Conservation (phyloP, 768 basidiomycete genomes). For the Cyclocybe cylindracea region DNA sequence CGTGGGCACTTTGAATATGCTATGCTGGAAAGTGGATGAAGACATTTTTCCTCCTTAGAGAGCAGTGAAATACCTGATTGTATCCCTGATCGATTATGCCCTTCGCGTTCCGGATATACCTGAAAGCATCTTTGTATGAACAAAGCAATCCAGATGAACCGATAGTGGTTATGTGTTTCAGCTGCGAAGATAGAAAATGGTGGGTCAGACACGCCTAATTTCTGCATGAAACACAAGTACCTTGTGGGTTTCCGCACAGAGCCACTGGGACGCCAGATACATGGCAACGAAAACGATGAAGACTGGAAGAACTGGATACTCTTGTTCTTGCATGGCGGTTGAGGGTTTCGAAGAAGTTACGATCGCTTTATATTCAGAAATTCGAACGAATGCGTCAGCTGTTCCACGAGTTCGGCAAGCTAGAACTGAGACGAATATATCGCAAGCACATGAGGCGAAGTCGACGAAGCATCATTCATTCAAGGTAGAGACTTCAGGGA, state of each 20-base stretch:
- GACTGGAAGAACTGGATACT: not conserved
- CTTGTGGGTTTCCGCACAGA: conserved; percentile 5
- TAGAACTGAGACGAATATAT: no score
- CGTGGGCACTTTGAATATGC: conserved; percentile 19
- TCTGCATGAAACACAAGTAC: not conserved
- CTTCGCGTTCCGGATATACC: conserved; percentile 13
- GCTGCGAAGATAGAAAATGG: conserved; percentile 4
- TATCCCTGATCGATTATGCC: conserved; percentile 22
- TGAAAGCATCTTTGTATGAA: conserved; percentile 11
- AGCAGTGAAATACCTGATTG: conserved; percentile 13
- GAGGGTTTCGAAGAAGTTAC: not conserved
- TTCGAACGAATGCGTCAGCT: no score
- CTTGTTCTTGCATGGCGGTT: not conserved
- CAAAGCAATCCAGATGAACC: conserved; percentile 10
- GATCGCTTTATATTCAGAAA: no score
- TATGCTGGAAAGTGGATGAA: conserved; percentile 10
- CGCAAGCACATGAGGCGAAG: no score
- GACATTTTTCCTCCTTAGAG: not conserved
- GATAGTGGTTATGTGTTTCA: conserved; percentile 17
- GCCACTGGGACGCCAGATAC: conserved; percentile 2
- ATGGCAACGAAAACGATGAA: not conserved
- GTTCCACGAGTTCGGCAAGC: no score
- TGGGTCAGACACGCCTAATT: no score
- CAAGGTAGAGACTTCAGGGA: no score
- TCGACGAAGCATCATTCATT: no score